These are phyloP conservation scores for Wickerhamomyces xylosicus DNA, from an alignment of 805 yeast genomes.

Conservation along the genomic window DNA sequence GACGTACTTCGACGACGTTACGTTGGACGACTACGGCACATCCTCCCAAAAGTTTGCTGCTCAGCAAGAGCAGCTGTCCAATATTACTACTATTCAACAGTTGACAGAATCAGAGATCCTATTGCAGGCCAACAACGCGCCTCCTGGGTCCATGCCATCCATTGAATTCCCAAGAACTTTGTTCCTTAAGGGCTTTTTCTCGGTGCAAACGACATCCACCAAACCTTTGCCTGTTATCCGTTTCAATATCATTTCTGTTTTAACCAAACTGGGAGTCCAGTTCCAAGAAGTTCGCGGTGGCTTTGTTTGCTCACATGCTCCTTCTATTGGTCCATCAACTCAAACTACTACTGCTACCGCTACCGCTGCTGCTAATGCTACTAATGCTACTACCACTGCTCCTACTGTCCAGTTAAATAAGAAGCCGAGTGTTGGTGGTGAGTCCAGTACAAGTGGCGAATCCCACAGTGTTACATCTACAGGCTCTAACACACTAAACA, in stretches of 20 bases:
- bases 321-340: slow-evolving; percentile 26
- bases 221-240: slow-evolving; percentile 85
- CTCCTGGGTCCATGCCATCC: slow-evolving; percentile 80
- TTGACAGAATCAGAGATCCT: slow-evolving; percentile 39
- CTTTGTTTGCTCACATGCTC: slow-evolving; percentile 67
- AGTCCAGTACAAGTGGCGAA: slow-evolving; percentile 1
- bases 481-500: slow-evolving; percentile 4
- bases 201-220: slow-evolving; percentile 91
- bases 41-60: slow-evolving; percentile 5
- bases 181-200: slow-evolving; percentile 85
- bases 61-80: slow-evolving; percentile 9
- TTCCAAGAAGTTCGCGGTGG: slow-evolving; percentile 92
- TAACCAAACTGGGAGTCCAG: slow-evolving; percentile 67
- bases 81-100: slow-evolving; percentile 11
- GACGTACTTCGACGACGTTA: slow-evolving; percentile 40
- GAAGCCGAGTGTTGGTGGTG: slow-evolving; percentile 1
- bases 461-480: slow-evolving; percentile 10
- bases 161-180: slow-evolving; percentile 88
- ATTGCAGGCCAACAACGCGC: slow-evolving; percentile 42
- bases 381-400: slow-evolving; percentile 2
- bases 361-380: neutral
- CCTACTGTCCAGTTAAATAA: slow-evolving; percentile 3
- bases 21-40: slow-evolving; percentile 42
- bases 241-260: slow-evolving; percentile 68
- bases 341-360: neutral